Base-by-base conservation (phyloP, 2,329 filamentous ascomycete genomes). In the Cucurbitaria berberidis region DNA sequence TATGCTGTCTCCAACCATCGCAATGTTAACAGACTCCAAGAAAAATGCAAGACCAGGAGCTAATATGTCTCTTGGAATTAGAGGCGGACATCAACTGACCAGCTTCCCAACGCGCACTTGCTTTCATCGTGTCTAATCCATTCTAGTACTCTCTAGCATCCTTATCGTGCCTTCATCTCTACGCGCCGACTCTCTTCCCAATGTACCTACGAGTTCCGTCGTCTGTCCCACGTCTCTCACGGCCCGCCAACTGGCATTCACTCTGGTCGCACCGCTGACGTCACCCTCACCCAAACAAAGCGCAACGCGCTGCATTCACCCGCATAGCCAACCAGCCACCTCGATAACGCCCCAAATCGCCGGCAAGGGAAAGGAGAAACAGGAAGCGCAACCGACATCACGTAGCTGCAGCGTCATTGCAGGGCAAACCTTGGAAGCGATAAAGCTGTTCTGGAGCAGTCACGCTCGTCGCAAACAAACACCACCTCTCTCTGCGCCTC, bases 401-500 rank as follows among this genome's bases (percentile, higher is more conserved):
- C 62, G 64, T 67, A 65, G 53, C n/a, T 48, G 36, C 21, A 41
- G 60, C 62, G 64, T 67, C 64, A 67, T 65, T 45, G 32, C 41
- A 43, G 10, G 16, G 7, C 22, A 35, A 35, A 27, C 19, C 42
- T 51, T 30, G 42, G 36, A 34, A 48, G 18, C 39, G 48, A 52
- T 56, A 51, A 56, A 52, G 34, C 16, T 39, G 45, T 44, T 36
- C 36, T 49, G 39, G 36, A 49, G 42, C 50, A 48, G 55, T 45
- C 46, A 45, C 51, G 45, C 50, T 43, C 24, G 40, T 42, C 48
- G 45, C 54, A 48, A 48, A 46, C 30, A 38, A 29, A 22, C 36
- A 53, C 18, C 15, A 34, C 30, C 30, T 34, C 15, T 4, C 15
- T 30, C 15, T 36, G n/a, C 34, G 34, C 19, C 34, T 39, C 5